A percentile compares a stretch with the other conserved stretches of the same genome.
Evolutionary conservation across 768 basidiomycete species (phyloP).

Genomic region (Hortiboletus campestris): DNA sequence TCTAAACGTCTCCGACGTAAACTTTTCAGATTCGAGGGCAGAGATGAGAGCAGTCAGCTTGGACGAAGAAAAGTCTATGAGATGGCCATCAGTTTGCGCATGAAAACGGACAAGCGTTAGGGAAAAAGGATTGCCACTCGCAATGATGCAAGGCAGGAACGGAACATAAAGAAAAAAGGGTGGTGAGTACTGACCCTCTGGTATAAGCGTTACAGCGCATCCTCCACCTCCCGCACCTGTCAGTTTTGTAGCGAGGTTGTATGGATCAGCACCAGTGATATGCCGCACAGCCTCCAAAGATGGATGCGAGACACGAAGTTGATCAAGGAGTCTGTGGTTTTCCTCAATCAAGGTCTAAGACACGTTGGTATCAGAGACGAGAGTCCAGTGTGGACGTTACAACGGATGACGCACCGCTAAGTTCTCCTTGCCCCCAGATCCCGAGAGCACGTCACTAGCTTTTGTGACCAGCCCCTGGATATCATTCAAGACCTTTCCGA

Average conservation of each 20-base stretch:
- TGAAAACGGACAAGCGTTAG: background rate
- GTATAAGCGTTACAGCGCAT: constrained; percentile 94
- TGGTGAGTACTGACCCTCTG: constrained; percentile 65
- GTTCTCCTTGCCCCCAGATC: constrained; percentile 29
- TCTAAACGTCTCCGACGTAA: constrained; percentile 36
- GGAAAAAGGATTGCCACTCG: background rate
- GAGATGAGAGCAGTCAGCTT: constrained; percentile 56
- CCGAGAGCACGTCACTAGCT: constrained; percentile 71
- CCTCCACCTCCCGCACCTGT: constrained; percentile 98
- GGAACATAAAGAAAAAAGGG: background rate
- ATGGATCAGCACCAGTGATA: constrained; percentile 63
- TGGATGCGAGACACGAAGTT: constrained; percentile 90
- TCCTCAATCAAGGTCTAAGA: constrained; percentile 75
- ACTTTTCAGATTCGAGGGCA: constrained; percentile 41
- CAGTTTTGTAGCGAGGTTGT: constrained; percentile 83
- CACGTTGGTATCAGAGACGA: background rate
- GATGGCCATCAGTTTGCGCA: background rate
- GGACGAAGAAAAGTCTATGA: constrained; percentile 65
- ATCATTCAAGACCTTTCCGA: constrained; percentile 70
- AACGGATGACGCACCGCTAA: constrained; percentile 51
- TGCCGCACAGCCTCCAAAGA: constrained; percentile 76
- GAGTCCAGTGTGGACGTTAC: background rate
- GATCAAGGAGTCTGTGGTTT: constrained; percentile 83
- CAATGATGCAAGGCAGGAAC: background rate
- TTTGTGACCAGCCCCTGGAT: constrained; percentile 87